Evolutionary conservation across 805 yeast species (phyloP).

Genomic region (Saccharomycopsis fodiens): DNA sequence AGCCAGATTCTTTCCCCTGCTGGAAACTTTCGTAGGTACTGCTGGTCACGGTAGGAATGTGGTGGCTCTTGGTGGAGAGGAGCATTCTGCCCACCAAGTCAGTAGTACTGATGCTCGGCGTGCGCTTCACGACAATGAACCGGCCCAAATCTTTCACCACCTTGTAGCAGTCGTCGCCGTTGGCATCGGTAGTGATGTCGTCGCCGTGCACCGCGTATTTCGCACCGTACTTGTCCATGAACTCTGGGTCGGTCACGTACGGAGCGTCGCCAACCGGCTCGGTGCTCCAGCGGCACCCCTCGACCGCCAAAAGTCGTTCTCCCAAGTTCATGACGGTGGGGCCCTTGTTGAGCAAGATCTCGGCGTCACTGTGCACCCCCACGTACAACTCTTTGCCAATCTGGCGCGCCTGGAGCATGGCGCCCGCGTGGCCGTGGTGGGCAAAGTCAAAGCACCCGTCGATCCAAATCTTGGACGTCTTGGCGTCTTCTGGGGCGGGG

Average conservation of each 20-base stretch:
- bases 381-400: conserved; percentile 69
- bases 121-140: conserved; percentile 85
- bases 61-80: conserved; percentile 51
- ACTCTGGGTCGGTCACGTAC: conserved; percentile 80
- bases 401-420: conserved; percentile 86
- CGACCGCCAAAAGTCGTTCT: conserved; percentile 80
- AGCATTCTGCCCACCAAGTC: conserved; percentile 90
- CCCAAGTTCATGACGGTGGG: conserved; percentile 83
- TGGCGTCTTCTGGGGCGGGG: conserved; percentile 18
- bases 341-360: conserved; percentile 76
- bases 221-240: conserved; percentile 70
- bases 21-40: conserved; percentile 17
- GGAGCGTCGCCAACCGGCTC: conserved; percentile 72
- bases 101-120: conserved; percentile 91
- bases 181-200: conserved; percentile 93
- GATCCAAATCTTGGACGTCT: conserved; percentile 66
- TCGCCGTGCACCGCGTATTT: conserved; percentile 97
- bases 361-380: conserved; percentile 92
- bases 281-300: conserved; percentile 87
- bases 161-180: conserved; percentile 90
- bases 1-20: conserved; percentile 3
- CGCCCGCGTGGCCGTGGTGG: conserved; percentile 97
- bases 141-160: conserved; percentile 77
- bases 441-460: conserved; percentile 98
- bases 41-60: conserved; percentile 30